These are phyloP conservation scores for Trichosanthes cucumerina DNA, from an alignment of 306 rosid genomes.

Conservation along the genomic window DNA sequence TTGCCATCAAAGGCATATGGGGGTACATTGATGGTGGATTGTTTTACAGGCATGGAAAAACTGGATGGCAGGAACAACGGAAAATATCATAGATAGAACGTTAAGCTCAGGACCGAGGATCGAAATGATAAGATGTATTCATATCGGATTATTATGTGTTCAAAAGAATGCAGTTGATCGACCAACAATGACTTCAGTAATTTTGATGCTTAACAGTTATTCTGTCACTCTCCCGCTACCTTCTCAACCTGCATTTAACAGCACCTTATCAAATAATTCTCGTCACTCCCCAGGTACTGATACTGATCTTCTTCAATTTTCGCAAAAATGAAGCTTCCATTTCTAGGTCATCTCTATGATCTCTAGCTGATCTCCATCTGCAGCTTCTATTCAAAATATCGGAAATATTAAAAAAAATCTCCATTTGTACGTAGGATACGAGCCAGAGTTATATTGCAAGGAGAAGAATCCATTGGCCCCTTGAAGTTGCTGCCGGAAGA, in stretches of 20 bases:
- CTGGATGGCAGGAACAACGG: constrained; percentile 4
- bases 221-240: constrained; percentile 1
- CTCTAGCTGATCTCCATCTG: neutral
- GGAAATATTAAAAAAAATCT: no score
- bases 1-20: neutral
- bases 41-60: constrained; percentile 15
- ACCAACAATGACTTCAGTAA: constrained; percentile 14
- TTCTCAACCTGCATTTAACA: neutral
- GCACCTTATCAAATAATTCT: neutral
- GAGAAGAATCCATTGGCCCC: no score
- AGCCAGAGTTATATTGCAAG: no score
- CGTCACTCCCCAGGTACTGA: neutral
- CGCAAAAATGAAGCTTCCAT: neutral
- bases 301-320: neutral
- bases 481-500: no score
- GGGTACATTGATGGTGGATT: neutral
- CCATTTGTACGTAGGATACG: no score
- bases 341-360: neutral
- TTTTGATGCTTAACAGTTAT: constrained; percentile 10
- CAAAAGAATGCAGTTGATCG: constrained; percentile 25
- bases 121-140: constrained; percentile 16
- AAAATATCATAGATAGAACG: neutral
- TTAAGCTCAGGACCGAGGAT: neutral
- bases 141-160: constrained; percentile 21
- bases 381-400: neutral